A percentile compares a stretch with the other conserved stretches of the same genome.
Evolutionary conservation across 2,329 filamentous ascomycete genomes (phyloP).

Genomic region (Pestalotiopsis sp.): DNA sequence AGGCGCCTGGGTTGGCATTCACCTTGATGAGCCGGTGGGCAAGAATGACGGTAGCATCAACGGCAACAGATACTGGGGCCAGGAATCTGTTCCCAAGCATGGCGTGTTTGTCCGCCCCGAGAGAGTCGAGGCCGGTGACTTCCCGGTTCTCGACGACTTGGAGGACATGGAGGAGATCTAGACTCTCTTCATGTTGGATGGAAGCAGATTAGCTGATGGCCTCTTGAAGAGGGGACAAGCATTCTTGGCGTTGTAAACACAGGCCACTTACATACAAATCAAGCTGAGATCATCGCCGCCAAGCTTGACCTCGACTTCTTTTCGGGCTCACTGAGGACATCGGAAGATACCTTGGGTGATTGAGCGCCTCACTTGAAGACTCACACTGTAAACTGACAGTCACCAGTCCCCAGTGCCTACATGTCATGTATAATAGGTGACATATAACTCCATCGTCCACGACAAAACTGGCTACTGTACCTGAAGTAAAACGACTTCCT

Average conservation of each 20-base stretch:
- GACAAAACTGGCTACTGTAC: neutral
- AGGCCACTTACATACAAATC: neutral
- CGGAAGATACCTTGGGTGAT: too few species aligned
- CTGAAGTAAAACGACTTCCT: neutral
- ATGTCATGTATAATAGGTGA: neutral
- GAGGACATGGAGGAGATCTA: conserved; percentile 79
- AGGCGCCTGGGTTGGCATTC: conserved; percentile 74
- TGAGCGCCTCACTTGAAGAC: too few species aligned
- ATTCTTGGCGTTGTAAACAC: neutral
- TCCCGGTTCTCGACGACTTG: conserved; percentile 69
- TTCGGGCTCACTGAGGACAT: too few species aligned
- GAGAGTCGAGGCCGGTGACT: conserved; percentile 77
- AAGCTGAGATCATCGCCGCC: too few species aligned
- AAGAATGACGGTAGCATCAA: conserved; percentile 80
- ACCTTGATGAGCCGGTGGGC: conserved; percentile 78
- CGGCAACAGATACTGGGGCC: conserved; percentile 71
- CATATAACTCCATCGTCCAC: neutral
- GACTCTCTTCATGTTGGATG: conserved; percentile 15
- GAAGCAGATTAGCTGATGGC: neutral
- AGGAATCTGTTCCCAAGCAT: conserved; percentile 65
- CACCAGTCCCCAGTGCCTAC: neutral
- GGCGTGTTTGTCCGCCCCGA: conserved; percentile 82
- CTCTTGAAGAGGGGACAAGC: neutral
- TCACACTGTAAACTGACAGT: neutral
- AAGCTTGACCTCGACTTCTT: too few species aligned